A percentile compares a stretch with the other conserved stretches of the same genome.
Conservation (phyloP, 495 filamentous ascomycete genomes). For the Talaromyces stipitatus region DNA sequence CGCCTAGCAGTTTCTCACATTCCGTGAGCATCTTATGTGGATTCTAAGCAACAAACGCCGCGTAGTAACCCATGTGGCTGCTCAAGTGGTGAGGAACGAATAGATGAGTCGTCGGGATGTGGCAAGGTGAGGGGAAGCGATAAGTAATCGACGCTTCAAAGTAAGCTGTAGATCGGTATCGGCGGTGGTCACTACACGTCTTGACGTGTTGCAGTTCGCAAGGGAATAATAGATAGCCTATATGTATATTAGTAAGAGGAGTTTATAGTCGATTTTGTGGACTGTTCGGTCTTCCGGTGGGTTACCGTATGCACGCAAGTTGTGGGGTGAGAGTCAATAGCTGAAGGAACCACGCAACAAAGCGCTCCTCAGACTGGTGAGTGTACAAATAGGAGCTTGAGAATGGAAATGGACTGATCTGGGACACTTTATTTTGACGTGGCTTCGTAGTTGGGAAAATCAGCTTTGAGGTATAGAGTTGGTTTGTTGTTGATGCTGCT, state of each 20-base stretch:
- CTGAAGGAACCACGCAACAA: conserved; percentile 2
- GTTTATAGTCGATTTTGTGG: background rate
- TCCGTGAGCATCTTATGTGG: conserved; percentile 49
- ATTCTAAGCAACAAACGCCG: background rate
- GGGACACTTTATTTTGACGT: background rate
- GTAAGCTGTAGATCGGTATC: background rate
- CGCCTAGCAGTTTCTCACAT: conserved; percentile 73
- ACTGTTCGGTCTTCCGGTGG: background rate
- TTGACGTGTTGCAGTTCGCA: background rate
- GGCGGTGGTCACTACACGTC: background rate
- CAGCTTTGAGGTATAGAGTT: background rate
- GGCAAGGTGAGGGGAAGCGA: background rate
- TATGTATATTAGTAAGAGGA: background rate
- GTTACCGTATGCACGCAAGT: background rate
- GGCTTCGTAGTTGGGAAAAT: background rate
- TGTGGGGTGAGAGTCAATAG: background rate
- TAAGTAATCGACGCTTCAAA: background rate
- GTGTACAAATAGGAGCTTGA: background rate
- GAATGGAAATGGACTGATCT: background rate
- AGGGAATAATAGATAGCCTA: background rate
- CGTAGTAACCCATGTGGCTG: background rate
- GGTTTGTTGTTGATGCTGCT: background rate
- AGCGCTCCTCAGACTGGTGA: background rate
- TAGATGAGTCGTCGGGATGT: background rate
- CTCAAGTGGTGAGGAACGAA: background rate